These are phyloP conservation scores for Leccinum subrobustum DNA, from an alignment of 1,284 basidiomycete species.

Conservation along the genomic window DNA sequence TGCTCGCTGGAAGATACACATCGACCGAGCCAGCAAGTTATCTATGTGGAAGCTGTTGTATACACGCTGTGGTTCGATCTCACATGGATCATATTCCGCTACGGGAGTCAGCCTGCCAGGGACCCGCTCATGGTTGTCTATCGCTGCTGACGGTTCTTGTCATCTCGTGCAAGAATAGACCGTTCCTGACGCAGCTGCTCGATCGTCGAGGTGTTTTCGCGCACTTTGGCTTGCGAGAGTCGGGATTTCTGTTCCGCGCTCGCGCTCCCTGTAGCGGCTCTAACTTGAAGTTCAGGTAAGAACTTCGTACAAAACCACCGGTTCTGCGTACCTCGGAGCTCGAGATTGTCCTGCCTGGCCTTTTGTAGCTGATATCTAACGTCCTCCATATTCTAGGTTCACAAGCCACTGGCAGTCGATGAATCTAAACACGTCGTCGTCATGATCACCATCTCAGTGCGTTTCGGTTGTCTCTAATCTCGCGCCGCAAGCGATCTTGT, in stretches of 20 bases:
- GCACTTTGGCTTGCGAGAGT: constrained; percentile 58
- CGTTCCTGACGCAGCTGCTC: constrained; percentile 74
- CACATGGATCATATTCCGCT: constrained; percentile 7
- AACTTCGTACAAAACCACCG: neutral
- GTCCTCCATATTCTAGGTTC: constrained; percentile 70
- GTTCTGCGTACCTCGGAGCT: constrained; percentile 54
- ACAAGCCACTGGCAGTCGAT: constrained; percentile 10
- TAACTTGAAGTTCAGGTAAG: constrained; percentile 12
- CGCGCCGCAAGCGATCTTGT: constrained; percentile 56
- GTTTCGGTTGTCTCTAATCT: constrained; percentile 65
- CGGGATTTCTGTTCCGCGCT: constrained; percentile 69
- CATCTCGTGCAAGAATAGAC: constrained; percentile 58
- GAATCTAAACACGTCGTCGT: neutral
- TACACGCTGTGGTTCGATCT: constrained; percentile 3
- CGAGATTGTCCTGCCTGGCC: constrained; percentile 67
- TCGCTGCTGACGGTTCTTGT: constrained; percentile 66
- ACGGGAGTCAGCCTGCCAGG: neutral
- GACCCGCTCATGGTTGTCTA: constrained; percentile 21
- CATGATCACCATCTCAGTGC: constrained; percentile 56
- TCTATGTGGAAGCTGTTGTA: constrained; percentile 14
- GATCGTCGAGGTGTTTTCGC: constrained; percentile 65
- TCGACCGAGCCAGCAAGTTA: neutral
- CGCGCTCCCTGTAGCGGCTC: constrained; percentile 43
- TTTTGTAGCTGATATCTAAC: constrained; percentile 63
- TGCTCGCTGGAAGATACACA: neutral